Evolutionary conservation across 306 rosid genomes (phyloP).

Genomic region (Cucumis sativus): DNA sequence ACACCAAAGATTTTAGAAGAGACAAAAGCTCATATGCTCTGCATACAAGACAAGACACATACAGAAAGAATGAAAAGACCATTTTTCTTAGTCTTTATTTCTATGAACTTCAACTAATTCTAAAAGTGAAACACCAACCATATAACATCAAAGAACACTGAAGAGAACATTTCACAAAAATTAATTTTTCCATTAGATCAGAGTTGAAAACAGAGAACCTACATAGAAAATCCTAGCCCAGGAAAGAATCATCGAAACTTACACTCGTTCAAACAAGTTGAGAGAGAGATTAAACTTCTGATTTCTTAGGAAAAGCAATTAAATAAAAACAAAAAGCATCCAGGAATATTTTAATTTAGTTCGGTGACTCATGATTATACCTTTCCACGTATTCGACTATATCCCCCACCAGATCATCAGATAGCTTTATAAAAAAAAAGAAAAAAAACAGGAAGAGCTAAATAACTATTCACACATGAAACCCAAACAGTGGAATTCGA

Average conservation of each 20-base stretch:
- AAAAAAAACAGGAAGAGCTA: background rate
- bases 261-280: background rate
- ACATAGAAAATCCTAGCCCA: background rate
- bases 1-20: background rate
- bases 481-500: background rate
- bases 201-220: background rate
- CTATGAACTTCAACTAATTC: background rate
- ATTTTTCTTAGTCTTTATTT: background rate
- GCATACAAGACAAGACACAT: background rate
- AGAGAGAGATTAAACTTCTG: background rate
- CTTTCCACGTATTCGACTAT: constrained; percentile 9
- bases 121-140: background rate
- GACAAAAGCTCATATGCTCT: background rate
- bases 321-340: background rate
- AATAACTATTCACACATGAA: constrained; percentile 4
- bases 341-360: background rate
- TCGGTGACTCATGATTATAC: constrained; percentile 5
- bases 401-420: constrained; percentile 5
- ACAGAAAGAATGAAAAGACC: background rate
- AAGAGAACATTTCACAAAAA: background rate
- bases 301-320: constrained; percentile 2
- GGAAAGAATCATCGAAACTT: background rate
- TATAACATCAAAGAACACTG: background rate
- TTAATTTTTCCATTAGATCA: background rate
- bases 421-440: background rate